Evolutionary conservation across 2,329 filamentous ascomycete species (phyloP).

Genomic region (Colletotrichum tanaceti): DNA sequence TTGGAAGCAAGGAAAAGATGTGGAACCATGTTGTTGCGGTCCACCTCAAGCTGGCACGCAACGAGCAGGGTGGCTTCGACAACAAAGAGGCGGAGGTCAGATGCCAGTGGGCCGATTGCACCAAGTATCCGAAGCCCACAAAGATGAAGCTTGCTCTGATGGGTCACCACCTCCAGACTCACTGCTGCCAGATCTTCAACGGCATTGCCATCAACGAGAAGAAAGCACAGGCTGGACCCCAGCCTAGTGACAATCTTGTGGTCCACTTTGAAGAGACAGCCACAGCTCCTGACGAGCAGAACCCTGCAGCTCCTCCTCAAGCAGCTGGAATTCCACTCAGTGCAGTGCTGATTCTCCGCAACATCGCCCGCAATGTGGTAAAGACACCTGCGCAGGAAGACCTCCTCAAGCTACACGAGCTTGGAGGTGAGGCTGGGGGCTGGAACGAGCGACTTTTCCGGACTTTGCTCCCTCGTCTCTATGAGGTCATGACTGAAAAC

Average conservation of each 20-base stretch:
- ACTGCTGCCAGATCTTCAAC: slow-evolving; percentile 57
- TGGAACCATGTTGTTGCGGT: slow-evolving; percentile 76
- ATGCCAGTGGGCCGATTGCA: slow-evolving; percentile 77
- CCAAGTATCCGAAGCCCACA: slow-evolving; percentile 62
- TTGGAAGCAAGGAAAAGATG: slow-evolving; percentile 72
- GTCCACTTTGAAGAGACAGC: slow-evolving; percentile 68
- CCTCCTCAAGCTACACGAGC: slow-evolving; percentile 60
- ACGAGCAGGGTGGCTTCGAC: slow-evolving; percentile 66
- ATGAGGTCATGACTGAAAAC: slow-evolving; percentile 78
- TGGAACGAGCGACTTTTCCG: slow-evolving; percentile 78
- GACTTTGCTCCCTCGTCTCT: slow-evolving; percentile 72
- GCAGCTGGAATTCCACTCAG: slow-evolving; percentile 84
- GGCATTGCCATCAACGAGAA: slow-evolving; percentile 35
- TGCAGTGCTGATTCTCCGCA: slow-evolving; percentile 80
- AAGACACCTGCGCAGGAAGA: slow-evolving; percentile 71
- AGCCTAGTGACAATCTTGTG: slow-evolving; percentile 66
- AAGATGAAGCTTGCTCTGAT: slow-evolving; percentile 63
- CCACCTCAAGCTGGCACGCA: slow-evolving; percentile 71
- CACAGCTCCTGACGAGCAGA: slow-evolving; percentile 67
- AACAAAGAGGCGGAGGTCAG: slow-evolving; percentile 64
- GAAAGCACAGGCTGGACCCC: slow-evolving; percentile 38
- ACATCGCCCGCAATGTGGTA: slow-evolving; percentile 76
- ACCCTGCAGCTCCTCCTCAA: slow-evolving; percentile 68
- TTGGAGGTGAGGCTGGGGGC: slow-evolving; percentile 62
- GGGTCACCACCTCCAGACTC: slow-evolving; percentile 75